Conservation (phyloP, 2,329 filamentous ascomycete species). For the Sarocladiaceae sp. region DNA sequence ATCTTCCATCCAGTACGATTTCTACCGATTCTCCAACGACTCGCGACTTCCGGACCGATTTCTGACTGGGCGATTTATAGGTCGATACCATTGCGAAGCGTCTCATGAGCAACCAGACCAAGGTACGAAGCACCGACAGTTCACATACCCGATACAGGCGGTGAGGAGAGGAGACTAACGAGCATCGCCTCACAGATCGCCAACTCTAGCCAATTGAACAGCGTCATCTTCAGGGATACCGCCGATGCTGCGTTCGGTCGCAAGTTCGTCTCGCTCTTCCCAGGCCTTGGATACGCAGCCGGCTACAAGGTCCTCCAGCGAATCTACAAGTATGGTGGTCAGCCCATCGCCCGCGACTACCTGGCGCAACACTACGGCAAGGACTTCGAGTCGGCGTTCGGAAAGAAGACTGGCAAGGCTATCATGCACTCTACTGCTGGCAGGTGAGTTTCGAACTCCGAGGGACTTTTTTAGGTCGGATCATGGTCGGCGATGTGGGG, state of each 20-base stretch:
- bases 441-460: slow-evolving; percentile 48
- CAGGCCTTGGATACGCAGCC: slow-evolving; percentile 92
- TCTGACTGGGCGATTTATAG: slow-evolving; percentile 35
- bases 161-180: slow-evolving; percentile 4
- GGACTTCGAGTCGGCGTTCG: slow-evolving; percentile 84
- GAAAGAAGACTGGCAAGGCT: slow-evolving; percentile 95
- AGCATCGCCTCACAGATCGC: slow-evolving; percentile 21
- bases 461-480: not conserved
- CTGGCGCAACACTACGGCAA: slow-evolving; percentile 74
- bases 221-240: slow-evolving; percentile 90
- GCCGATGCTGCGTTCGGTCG: slow-evolving; percentile 63
- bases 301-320: slow-evolving; percentile 97
- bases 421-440: slow-evolving; percentile 97
- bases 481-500: too few species aligned
- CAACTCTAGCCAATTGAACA: slow-evolving; percentile 63
- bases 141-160: slow-evolving; percentile 2
- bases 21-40: slow-evolving; percentile 10
- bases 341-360: slow-evolving; percentile 91
- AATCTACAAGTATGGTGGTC: slow-evolving; percentile 98
- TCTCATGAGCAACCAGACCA: slow-evolving; percentile 93
- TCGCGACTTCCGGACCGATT: not conserved
- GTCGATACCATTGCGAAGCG: slow-evolving; percentile 98
- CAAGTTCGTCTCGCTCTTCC: slow-evolving; percentile 95
- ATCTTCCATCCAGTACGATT: slow-evolving; percentile 80
- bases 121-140: slow-evolving; percentile 41